Conservation (phyloP, 768 basidiomycete species). For the Galerina sulciceps region DNA sequence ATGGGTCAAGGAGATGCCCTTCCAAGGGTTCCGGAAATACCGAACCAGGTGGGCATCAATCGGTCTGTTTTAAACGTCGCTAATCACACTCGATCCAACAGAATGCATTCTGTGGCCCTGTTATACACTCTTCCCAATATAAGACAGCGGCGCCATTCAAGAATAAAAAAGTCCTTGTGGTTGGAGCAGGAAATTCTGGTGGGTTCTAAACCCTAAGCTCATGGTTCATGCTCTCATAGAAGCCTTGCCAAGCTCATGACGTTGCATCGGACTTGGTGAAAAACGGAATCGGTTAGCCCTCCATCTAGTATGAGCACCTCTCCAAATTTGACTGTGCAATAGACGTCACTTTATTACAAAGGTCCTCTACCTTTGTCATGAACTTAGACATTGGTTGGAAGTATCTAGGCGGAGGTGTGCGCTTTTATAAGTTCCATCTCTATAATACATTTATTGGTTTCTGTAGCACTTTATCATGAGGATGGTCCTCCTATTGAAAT, state of each 20-base stretch:
- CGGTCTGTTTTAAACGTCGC: neutral
- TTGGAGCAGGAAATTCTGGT: conserved; percentile 65
- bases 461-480: conserved; percentile 44
- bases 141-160: conserved; percentile 46
- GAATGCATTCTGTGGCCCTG: conserved; percentile 52
- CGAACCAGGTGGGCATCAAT: conserved; percentile 38
- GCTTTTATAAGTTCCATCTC: neutral
- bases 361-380: conserved; percentile 55
- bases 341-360: conserved; percentile 53
- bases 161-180: conserved; percentile 57
- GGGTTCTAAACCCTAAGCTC: neutral
- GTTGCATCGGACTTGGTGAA: conserved; percentile 38
- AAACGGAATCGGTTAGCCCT: conserved; percentile 38
- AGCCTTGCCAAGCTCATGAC: conserved; percentile 37
- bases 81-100: conserved; percentile 13
- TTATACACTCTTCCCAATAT: conserved; percentile 56
- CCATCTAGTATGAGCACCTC: neutral
- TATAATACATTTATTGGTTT: neutral
- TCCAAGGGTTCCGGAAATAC: conserved; percentile 48
- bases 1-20: conserved; percentile 52
- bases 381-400: conserved; percentile 38
- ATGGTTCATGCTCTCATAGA: too few species aligned
- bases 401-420: conserved; percentile 17
- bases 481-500: conserved; percentile 48
- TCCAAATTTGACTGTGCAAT: neutral